Conservation (phyloP, 1,284 basidiomycete genomes). For the Trametes hirsuta region DNA sequence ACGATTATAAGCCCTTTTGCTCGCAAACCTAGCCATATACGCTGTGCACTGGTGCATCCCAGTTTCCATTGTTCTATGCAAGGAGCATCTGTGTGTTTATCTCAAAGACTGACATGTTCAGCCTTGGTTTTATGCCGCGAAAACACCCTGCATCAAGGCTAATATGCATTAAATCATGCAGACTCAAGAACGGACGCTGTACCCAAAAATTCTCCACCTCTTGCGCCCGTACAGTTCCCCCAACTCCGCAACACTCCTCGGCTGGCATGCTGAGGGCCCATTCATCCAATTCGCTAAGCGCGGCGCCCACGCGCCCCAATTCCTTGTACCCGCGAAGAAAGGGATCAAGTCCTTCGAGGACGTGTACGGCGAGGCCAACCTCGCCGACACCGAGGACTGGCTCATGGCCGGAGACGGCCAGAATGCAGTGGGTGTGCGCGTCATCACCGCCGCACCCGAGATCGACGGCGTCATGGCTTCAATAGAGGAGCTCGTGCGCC, state of each 20-base stretch:
- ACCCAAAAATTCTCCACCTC: slow-evolving; percentile 66
- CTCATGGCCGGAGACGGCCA: slow-evolving; percentile 45
- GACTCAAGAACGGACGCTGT: slow-evolving; percentile 77
- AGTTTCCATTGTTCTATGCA: too few species aligned
- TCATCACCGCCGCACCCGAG: slow-evolving; percentile 89
- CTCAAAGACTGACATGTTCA: too few species aligned
- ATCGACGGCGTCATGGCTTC: slow-evolving; percentile 79
- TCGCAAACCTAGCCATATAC: too few species aligned
- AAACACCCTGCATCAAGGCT: too few species aligned
- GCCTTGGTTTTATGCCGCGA: too few species aligned
- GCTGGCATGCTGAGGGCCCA: slow-evolving; percentile 91
- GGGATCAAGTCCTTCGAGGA: slow-evolving; percentile 70
- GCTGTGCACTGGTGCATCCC: too few species aligned
- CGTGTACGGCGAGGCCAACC: slow-evolving; percentile 71
- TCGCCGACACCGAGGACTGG: slow-evolving; percentile 69
- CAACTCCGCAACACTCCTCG: slow-evolving; percentile 71
- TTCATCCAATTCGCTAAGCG: slow-evolving; percentile 81
- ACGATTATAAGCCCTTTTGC: too few species aligned
- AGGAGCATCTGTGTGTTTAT: too few species aligned
- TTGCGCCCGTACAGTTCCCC: slow-evolving; percentile 65
- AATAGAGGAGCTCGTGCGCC: slow-evolving; percentile 59
- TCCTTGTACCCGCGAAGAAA: slow-evolving; percentile 65
- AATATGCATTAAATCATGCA: slow-evolving; percentile 31
- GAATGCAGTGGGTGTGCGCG: slow-evolving; percentile 64
- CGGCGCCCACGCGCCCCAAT: slow-evolving; percentile 77